A percentile compares a stretch with the other conserved stretches of the same genome.
These are phyloP conservation scores for Chaetothyriales sp. DNA, from an alignment of 2,329 filamentous ascomycete species.

Conservation along the genomic window DNA sequence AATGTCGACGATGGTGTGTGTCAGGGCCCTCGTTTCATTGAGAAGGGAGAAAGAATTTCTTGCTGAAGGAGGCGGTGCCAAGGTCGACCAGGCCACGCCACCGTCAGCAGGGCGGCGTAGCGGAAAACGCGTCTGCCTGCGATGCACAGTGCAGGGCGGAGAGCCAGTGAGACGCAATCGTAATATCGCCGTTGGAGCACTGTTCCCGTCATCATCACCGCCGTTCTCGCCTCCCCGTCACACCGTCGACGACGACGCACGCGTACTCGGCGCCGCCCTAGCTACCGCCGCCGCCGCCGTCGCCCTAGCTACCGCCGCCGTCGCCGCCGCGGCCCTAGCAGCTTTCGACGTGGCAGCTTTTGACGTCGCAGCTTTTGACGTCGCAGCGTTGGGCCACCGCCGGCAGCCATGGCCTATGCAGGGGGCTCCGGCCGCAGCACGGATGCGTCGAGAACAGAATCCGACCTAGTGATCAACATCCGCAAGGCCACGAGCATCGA, in stretches of 20 bases:
- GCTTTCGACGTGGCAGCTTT: too few relatives aligned
- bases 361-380: too few relatives aligned
- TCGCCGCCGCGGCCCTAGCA: too few relatives aligned
- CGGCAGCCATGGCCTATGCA: neutral
- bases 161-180: neutral
- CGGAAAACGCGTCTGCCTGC: neutral
- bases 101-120: neutral
- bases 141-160: neutral
- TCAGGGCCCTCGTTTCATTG: too few relatives aligned
- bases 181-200: neutral
- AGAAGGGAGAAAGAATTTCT: too few relatives aligned
- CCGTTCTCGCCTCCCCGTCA: too few relatives aligned
- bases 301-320: too few relatives aligned
- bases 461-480: slow-evolving; percentile 52
- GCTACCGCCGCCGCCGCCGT: too few relatives aligned
- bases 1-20: too few relatives aligned
- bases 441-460: slow-evolving; percentile 35
- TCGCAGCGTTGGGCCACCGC: neutral
- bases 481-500: slow-evolving; percentile 52
- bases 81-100: neutral
- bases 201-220: neutral
- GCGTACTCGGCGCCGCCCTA: too few relatives aligned
- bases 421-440: slow-evolving; percentile 15
- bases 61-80: too few relatives aligned
- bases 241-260: too few relatives aligned